These are phyloP conservation scores for Penicillium bialowiezense DNA, from an alignment of 495 filamentous ascomycete genomes.

Conservation along the genomic window DNA sequence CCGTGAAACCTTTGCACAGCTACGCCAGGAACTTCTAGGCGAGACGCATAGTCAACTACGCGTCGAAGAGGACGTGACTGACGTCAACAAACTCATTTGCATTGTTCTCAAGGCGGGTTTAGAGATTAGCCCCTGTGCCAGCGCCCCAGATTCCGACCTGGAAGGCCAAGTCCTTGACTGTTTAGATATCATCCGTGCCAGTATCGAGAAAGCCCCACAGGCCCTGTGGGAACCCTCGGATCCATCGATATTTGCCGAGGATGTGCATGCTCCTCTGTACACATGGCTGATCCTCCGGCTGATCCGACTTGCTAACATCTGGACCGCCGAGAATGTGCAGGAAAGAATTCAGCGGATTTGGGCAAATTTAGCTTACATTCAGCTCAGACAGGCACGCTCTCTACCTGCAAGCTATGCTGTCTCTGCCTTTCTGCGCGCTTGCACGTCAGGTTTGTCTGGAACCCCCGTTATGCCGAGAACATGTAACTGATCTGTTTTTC, in stretches of 20 bases:
- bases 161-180: constrained; percentile 62
- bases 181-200: constrained; percentile 67
- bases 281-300: constrained; percentile 64
- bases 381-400: constrained; percentile 34
- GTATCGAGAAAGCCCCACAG: constrained; percentile 70
- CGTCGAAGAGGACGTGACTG: constrained; percentile 62
- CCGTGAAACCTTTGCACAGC: constrained; percentile 57
- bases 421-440: constrained; percentile 33
- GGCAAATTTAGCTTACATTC: constrained; percentile 30
- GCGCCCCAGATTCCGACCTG: constrained; percentile 50
- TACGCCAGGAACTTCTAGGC: constrained; percentile 62
- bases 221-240: constrained; percentile 55
- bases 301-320: constrained; percentile 28
- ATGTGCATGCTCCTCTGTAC: constrained; percentile 63
- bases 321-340: constrained; percentile 22
- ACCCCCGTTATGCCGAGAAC: neutral
- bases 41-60: constrained; percentile 37
- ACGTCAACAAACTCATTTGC: constrained; percentile 79
- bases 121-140: constrained; percentile 55
- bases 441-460: constrained; percentile 33
- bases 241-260: constrained; percentile 39
- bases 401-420: constrained; percentile 27
- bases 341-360: constrained; percentile 32
- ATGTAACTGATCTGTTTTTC: constrained; percentile 15
- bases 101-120: constrained; percentile 81